Conservation (phyloP, 768 basidiomycete genomes). For the Podaxis sp. region DNA sequence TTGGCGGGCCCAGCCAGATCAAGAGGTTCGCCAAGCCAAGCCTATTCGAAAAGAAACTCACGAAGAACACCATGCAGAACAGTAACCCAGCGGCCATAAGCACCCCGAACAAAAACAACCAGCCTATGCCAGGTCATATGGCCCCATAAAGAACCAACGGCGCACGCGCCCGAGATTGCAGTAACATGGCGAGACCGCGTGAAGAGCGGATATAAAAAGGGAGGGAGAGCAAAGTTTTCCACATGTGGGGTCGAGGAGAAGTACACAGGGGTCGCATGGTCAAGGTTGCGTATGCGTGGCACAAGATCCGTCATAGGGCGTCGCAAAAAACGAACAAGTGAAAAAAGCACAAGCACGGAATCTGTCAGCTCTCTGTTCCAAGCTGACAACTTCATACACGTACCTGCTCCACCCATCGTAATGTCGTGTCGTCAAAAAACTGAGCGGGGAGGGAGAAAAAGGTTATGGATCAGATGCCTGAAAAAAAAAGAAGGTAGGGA, state of each 20-base stretch:
- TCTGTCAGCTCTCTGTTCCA: neutral
- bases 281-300: neutral
- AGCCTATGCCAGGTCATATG: slow-evolving; percentile 48
- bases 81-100: slow-evolving; percentile 91
- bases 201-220: neutral
- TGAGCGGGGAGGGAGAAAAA: neutral
- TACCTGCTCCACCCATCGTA: slow-evolving; percentile 39
- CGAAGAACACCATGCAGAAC: slow-evolving; percentile 99
- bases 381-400: slow-evolving; percentile 15
- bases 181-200: neutral
- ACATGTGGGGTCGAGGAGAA: neutral
- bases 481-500: slow-evolving; percentile 5
- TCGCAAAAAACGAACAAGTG: neutral
- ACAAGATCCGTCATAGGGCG: neutral
- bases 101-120: slow-evolving; percentile 96
- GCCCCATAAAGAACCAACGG: neutral
- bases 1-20: neutral
- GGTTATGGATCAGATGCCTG: neutral
- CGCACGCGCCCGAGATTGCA: neutral
- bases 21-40: neutral
- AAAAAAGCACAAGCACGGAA: neutral
- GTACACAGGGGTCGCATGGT: neutral
- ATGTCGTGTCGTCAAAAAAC: slow-evolving; percentile 11
- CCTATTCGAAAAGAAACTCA: slow-evolving; percentile 38
- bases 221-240: neutral